Percentiles rank a stretch among this genome's conserved stretches.
Conservation (phyloP, 495 filamentous ascomycete species). For the Hypoxylon fuscum region DNA sequence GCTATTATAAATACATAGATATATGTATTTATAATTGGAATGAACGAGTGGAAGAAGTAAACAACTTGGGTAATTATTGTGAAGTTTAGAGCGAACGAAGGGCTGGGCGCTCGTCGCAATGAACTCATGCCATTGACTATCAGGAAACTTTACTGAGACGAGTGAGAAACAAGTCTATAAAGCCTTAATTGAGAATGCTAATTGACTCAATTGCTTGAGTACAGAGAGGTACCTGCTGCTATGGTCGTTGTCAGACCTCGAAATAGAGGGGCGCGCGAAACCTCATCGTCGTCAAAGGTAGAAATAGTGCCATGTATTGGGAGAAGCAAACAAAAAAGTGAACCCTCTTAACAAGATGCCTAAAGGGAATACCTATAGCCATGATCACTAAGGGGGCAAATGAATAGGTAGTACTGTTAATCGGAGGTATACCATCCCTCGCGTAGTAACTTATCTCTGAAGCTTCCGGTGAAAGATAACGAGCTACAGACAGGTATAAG, state of each 20-base stretch:
- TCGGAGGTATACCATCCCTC: slow-evolving; percentile 14
- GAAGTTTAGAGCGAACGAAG: slow-evolving; percentile 3
- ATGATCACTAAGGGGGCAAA: not conserved
- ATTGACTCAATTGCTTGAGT: not conserved
- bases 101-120: slow-evolving; percentile 2
- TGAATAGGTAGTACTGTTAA: no score
- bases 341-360: not conserved
- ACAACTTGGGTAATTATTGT: not conserved
- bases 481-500: not conserved
- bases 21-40: not conserved
- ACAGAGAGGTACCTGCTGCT: not conserved
- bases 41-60: slow-evolving; percentile 9
- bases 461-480: slow-evolving; percentile 7
- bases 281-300: slow-evolving; percentile 4
- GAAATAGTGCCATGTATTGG: not conserved
- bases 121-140: slow-evolving; percentile 4
- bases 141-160: not conserved
- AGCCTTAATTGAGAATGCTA: not conserved
- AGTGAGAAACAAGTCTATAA: not conserved
- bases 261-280: not conserved
- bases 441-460: not conserved
- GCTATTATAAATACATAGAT: not conserved
- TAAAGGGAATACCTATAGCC: not conserved
- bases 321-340: not conserved
- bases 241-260: not conserved